Evolutionary conservation across 805 yeast genomes (phyloP), one percentile per base, ranked within the genome.

Genomic region (Wickerhamomyces canadensis): DNA sequence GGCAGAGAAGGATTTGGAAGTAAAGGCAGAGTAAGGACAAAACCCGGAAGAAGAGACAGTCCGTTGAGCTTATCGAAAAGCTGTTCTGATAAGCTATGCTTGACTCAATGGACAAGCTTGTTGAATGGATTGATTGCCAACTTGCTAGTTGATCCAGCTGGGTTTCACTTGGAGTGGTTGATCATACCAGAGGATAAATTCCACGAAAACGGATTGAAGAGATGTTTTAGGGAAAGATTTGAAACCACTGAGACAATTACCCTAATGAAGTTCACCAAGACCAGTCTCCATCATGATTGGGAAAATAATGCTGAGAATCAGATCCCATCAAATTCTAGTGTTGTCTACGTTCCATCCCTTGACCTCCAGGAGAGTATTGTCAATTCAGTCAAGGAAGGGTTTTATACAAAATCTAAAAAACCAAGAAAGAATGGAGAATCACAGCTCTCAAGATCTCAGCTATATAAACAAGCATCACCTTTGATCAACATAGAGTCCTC

Each of bases 31-130:
- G 88, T 91, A 1, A 67, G 98, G 44, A 89, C 98, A 0, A 91
- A 93, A 53, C 98, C 98, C 0, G 98, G 98, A 2, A 59, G 98
- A 35, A 56, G 67, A 21, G 98, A 93, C 54, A 82, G 96, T 3
- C 70, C 72, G 2, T 44, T 77, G 4, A 74, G 95, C 0, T 58
- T 72, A 34, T 84, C 94, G 22, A 91, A 88, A 56, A 85, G 96
- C 1, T 91, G 98, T 55, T 78, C 94, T 1, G 98, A 91, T 56
- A 91, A 91, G 51, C 57, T 91, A 19, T 69, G 84, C 30, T 36
- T 80, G 34, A 70, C 70, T 41, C 96, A 86, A 54, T 59, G 63
- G 25, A 63, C 66, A 0, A 82, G 87, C 0, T 34, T 81, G 3
- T 54, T 74, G 29, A 80, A 72, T 47, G 52, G 74, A 4, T 34